Evolutionary conservation across 2,329 filamentous ascomycete genomes (phyloP), one percentile per base, ranked within the genome.

Genomic region (Intubia oerlemansii): DNA sequence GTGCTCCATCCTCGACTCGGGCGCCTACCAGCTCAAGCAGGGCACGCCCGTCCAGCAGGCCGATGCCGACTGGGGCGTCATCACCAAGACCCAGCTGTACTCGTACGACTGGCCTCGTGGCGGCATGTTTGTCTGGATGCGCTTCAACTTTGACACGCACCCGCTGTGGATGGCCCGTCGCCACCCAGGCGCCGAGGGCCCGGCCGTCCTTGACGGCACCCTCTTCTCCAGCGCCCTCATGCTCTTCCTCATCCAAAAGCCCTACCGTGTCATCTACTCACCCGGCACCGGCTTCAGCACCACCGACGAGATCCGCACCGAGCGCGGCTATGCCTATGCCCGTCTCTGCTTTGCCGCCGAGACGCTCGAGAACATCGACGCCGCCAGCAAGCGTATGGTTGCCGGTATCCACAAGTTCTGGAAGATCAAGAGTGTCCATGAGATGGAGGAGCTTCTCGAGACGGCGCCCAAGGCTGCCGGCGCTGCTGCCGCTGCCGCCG

Each of bases 61-160:
- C 15, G 53, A 59, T 20, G 52, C 62, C 23, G 75, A 77, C 33
- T 88, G 78, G 72, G 65, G 72, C 34, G 62, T 84, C 34, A 62
- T 90, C 26, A 70, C 72, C 42, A 82, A 77, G 51, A 74, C 66
- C 1, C 59, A 62, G 34, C 62, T 91, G 39, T 78, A 73, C 48
- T 66, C 71, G 25, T 92, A 90, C 44, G 51, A 63, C 39, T 81
- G 77, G 61, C 82, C 84, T 1, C 66, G 76, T 17, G 84, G 73
- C 20, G 84, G 84, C 44, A 93, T 93, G 82, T 93, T 92, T 48
- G 51, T 90, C 32, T 93, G 84, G 84, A 42, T 91, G 4, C 61
- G 66, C 32, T 51, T 88, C 35, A 60, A 69, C 44, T 75, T 82
- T 40, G 64, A 74, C 31, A 55, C 57, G 2, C 82, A 92, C 44